Evolutionary conservation across 306 rosid genomes (phyloP).

Genomic region (Quercus wislizeni): DNA sequence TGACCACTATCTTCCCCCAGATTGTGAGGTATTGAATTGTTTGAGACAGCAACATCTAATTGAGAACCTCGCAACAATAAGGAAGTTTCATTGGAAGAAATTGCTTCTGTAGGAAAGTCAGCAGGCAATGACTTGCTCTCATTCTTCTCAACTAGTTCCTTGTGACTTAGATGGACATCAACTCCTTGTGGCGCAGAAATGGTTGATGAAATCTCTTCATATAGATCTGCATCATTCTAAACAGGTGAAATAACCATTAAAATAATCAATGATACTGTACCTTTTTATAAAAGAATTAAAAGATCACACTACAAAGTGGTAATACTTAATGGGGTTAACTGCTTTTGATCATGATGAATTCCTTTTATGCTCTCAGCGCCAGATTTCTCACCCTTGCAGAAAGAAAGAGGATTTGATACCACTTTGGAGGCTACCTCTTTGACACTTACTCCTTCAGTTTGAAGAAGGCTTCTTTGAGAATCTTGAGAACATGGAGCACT

Average conservation of each 20-base stretch:
- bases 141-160: constrained; percentile 29
- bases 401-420: constrained; percentile 17
- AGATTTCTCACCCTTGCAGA: constrained; percentile 19
- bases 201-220: constrained; percentile 36
- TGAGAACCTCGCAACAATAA: constrained; percentile 27
- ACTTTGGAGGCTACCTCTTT: constrained; percentile 6
- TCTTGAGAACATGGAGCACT: constrained; percentile 73
- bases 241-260: constrained; percentile 58
- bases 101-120: constrained; percentile 24
- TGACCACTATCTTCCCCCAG: constrained; percentile 16
- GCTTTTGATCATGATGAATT: constrained; percentile 27
- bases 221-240: constrained; percentile 74
- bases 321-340: constrained; percentile 37
- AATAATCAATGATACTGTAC: constrained; percentile 25
- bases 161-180: constrained; percentile 22
- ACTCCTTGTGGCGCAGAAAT: constrained; percentile 23
- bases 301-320: constrained; percentile 20
- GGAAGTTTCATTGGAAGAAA: constrained; percentile 21
- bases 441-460: constrained; percentile 36
- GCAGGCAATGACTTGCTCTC: constrained; percentile 26
- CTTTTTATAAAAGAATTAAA: constrained; percentile 13
- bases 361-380: constrained; percentile 19
- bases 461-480: constrained; percentile 36
- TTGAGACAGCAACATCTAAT: constrained; percentile 11
- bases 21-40: constrained; percentile 14